phyloP scores from a whole-genome alignment of 768 basidiomycete species.

The Termitomyces sp. region DNA sequence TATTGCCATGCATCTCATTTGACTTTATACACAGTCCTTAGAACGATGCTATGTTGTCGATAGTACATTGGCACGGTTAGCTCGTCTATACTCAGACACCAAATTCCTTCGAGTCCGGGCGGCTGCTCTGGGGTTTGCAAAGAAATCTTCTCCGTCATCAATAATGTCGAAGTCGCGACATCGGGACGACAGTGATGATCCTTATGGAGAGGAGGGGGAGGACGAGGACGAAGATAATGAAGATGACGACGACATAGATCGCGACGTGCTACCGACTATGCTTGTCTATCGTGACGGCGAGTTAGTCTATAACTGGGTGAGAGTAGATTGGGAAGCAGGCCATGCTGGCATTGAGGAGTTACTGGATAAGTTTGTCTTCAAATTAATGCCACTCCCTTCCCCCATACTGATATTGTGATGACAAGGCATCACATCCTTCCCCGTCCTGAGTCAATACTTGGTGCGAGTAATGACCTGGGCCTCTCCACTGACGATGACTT shows the following conservation, averaged over 20 bases:
- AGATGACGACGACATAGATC: conserved; percentile 63
- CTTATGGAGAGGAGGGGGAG: conserved; percentile 30
- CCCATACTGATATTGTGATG: neutral
- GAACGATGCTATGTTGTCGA: conserved; percentile 73
- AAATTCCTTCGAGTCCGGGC: conserved; percentile 86
- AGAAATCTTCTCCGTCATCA: conserved; percentile 16
- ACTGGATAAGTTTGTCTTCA: conserved; percentile 47
- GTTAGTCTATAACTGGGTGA: conserved; percentile 85
- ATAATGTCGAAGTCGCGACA: conserved; percentile 25
- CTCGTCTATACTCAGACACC: conserved; percentile 61
- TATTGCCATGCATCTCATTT: neutral
- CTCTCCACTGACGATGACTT: conserved; percentile 49
- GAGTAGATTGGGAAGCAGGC: conserved; percentile 84
- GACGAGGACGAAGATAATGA: conserved; percentile 40
- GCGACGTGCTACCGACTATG: conserved; percentile 75
- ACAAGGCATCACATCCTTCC: conserved; percentile 39
- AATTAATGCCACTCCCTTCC: neutral
- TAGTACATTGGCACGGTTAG: conserved; percentile 60
- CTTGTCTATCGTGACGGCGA: conserved; percentile 76
- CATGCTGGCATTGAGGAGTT: conserved; percentile 63
- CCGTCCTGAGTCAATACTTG: conserved; percentile 22
- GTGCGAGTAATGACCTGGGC: conserved; percentile 37
- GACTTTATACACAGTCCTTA: conserved; percentile 45
- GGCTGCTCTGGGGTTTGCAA: conserved; percentile 66
- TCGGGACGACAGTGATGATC: conserved; percentile 16